A percentile compares a stretch with the other conserved stretches of the same genome.
Conservation (phyloP, 2,329 filamentous ascomycete species). For the Pseudocercospora macadamiae region DNA sequence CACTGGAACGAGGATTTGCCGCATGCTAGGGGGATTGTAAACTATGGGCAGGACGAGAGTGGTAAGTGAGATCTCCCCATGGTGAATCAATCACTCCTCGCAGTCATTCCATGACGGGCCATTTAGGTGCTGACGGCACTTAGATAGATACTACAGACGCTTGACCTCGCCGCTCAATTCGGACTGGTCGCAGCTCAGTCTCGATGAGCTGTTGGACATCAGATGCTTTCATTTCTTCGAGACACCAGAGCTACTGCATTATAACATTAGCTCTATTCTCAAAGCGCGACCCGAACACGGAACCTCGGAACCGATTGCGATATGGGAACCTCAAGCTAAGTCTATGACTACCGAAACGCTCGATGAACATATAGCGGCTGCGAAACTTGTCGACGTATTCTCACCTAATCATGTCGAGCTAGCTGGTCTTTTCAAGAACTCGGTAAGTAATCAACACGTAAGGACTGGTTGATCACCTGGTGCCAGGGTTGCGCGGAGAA, state of each 20-base stretch:
- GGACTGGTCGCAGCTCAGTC: constrained; percentile 18
- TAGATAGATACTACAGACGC: constrained; percentile 28
- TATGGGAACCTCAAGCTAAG: constrained; percentile 37
- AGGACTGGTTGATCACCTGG: too few species aligned
- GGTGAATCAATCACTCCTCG: background rate
- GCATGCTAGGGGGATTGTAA: constrained; percentile 29
- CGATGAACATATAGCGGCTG: constrained; percentile 21
- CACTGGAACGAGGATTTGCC: constrained; percentile 17
- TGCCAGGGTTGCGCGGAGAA: too few species aligned
- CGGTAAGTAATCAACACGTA: background rate
- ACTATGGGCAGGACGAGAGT: constrained; percentile 26
- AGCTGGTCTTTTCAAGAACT: constrained; percentile 26
- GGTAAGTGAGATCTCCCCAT: constrained; percentile 18
- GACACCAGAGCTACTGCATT: constrained; percentile 20
- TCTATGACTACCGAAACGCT: constrained; percentile 28
- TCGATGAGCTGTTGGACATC: constrained; percentile 7
- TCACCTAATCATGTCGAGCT: constrained; percentile 37
- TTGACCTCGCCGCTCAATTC: constrained; percentile 30
- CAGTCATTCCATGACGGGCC: background rate
- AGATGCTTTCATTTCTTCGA: constrained; percentile 34
- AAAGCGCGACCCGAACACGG: constrained; percentile 1
- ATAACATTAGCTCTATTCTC: constrained; percentile 10
- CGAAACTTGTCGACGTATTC: constrained; percentile 30
- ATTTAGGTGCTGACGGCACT: background rate
- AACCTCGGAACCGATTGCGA: constrained; percentile 18